Evolutionary conservation across 768 basidiomycete species (phyloP), one percentile per base, ranked within the genome.

Genomic region (Leccinum variicolor): DNA sequence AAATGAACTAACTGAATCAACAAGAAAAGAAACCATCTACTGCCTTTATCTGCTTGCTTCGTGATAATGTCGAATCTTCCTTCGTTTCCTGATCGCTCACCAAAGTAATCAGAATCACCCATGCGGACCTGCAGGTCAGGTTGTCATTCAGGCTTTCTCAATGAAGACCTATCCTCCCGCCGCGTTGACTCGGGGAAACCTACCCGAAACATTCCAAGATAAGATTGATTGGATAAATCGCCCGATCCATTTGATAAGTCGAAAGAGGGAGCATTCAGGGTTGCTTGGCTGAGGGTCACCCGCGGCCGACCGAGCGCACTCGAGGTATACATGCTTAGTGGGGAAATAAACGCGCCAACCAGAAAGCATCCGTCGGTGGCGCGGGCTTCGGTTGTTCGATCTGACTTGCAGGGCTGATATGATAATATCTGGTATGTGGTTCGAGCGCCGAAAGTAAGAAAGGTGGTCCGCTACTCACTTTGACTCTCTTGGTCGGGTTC

Each of bases 341-440:
- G 69, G 13, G 79, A 80, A 60, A 71, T 77, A 0, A 64, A 55
- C 1, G 54, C 5, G 65, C 67, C 2, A 64, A 61, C 2, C 77
- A 76, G 2, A 64, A 67, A 6, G 67, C 80, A 53, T 77, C 76
- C 6, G 74, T 83, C 26, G 78, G 73, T 43, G 81, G 81, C 79
- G 52, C 8, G 75, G 67, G 4, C 36, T 23, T 28, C 28, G n/a
- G 10, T 36, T 11, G 15, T 25, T 15, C 29, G n/a, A 10, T 17
- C 4, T 26, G 10, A 11, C 4, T 59, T 14, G 2, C 19, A 17
- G n/a, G n/a, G 21, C 11, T 21, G 46, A 17, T 33, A 14, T 41
- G 4, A 41, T 17, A 26, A 10, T 33, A 11, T 17, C 1, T 15
- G 23, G 43, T 63, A 10, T 83, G 82, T 39, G 82, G 81, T 3